phyloP scores from a whole-genome alignment of 2,329 filamentous ascomycete species.

The Rhinocladiella similis region DNA sequence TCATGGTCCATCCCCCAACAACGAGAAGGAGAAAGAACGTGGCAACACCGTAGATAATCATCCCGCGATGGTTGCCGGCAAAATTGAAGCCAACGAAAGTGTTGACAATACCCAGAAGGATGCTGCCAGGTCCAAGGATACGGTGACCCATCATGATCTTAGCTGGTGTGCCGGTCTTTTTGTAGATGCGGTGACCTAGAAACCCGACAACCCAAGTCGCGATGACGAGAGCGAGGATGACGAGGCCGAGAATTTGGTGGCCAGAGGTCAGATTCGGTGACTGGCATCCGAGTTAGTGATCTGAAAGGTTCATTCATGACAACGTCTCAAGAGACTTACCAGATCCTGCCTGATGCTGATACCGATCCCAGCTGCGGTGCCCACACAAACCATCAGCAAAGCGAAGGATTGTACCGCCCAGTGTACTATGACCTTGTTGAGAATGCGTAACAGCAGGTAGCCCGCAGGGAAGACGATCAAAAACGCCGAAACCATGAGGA shows the following conservation, averaged over 20 bases:
- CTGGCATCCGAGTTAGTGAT: conserved; percentile 16
- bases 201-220: conserved; percentile 57
- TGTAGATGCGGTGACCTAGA: conserved; percentile 57
- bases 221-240: conserved; percentile 55
- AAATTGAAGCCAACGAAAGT: conserved; percentile 61
- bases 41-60: conserved; percentile 52
- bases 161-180: conserved; percentile 51
- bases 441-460: conserved; percentile 53
- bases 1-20: conserved; percentile 37
- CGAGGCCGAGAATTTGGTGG: conserved; percentile 61
- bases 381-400: conserved; percentile 50
- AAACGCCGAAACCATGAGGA: conserved; percentile 58
- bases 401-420: conserved; percentile 55
- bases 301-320: background rate
- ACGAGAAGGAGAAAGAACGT: conserved; percentile 44
- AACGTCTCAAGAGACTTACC: conserved; percentile 42
- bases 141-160: conserved; percentile 54
- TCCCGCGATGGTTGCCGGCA: conserved; percentile 48
- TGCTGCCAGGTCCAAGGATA: conserved; percentile 57
- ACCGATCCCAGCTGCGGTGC: conserved; percentile 55
- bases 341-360: conserved; percentile 56
- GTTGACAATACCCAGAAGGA: conserved; percentile 57
- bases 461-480: conserved; percentile 59
- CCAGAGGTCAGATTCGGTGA: conserved; percentile 55
- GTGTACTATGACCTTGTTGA: conserved; percentile 56